Conservation (phyloP, 768 basidiomycete genomes). For the Austroboletus festivus region DNA sequence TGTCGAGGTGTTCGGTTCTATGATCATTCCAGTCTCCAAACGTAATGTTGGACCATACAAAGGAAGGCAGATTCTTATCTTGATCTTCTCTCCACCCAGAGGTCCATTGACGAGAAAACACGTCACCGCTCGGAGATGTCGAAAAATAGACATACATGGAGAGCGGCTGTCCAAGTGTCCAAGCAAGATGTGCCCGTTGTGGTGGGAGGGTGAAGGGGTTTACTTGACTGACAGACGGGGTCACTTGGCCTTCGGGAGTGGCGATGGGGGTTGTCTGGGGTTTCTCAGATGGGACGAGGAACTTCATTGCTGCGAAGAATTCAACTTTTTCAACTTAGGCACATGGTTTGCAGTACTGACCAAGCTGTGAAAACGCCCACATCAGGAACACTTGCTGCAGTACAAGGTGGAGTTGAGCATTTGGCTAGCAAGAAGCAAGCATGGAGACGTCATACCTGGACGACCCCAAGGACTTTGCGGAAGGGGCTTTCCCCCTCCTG, state of each 20-base stretch:
- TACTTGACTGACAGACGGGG: conserved; percentile 24
- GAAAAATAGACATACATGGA: conserved; percentile 75
- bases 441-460: conserved; percentile 38
- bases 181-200: conserved; percentile 49
- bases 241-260: conserved; percentile 21
- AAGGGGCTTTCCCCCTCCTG: conserved; percentile 36
- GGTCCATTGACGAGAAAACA: conserved; percentile 56
- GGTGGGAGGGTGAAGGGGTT: conserved; percentile 56
- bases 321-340: not conserved
- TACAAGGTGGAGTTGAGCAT: conserved; percentile 5
- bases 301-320: conserved; percentile 40
- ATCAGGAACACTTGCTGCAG: conserved; percentile 65
- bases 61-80: conserved; percentile 56
- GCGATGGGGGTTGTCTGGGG: conserved; percentile 30
- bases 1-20: conserved; percentile 50
- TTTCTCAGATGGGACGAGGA: conserved; percentile 35
- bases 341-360: conserved; percentile 34
- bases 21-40: conserved; percentile 74
- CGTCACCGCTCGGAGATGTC: conserved; percentile 57
- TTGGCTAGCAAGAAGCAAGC: not conserved
- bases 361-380: conserved; percentile 64
- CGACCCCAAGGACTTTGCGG: conserved; percentile 36
- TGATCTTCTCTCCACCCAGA: conserved; percentile 45
- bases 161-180: conserved; percentile 57
- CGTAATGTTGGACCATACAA: conserved; percentile 75